These are phyloP conservation scores for Dactylellina sp. DNA, from an alignment of 2,329 filamentous ascomycete species.

Conservation along the genomic window DNA sequence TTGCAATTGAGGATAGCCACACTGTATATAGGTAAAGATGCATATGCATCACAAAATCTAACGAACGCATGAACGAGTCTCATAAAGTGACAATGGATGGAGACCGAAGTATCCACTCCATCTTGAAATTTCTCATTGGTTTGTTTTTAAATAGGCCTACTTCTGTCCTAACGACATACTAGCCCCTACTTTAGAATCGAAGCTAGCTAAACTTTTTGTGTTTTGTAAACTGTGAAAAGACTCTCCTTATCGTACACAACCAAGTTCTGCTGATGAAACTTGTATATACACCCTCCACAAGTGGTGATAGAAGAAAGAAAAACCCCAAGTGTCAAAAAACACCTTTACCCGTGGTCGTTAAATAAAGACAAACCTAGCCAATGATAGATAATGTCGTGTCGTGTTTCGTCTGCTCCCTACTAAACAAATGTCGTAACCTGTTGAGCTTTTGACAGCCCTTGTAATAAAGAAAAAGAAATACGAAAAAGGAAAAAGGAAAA, in stretches of 20 bases:
- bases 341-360: conserved; percentile 5
- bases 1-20: too few relatives aligned
- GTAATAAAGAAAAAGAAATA: conserved; percentile 13
- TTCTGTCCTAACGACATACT: too few relatives aligned
- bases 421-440: conserved; percentile 38
- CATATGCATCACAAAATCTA: too few relatives aligned
- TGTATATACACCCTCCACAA: conserved; percentile 22
- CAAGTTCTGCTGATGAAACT: conserved; percentile 15
- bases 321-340: neutral
- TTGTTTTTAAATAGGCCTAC: too few relatives aligned
- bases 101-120: too few relatives aligned
- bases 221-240: conserved; percentile 7
- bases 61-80: too few relatives aligned
- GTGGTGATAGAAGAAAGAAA: conserved; percentile 6
- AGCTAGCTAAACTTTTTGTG: conserved; percentile 22
- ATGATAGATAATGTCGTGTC: conserved; percentile 41
- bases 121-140: too few relatives aligned
- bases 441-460: conserved; percentile 16
- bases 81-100: too few relatives aligned
- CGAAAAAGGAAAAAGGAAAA: conserved; percentile 15
- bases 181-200: neutral
- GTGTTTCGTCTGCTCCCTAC: conserved; percentile 28
- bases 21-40: too few relatives aligned
- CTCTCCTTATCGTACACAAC: conserved; percentile 39
- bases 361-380: conserved; percentile 25